Base-by-base conservation (phyloP, 2,329 filamentous ascomycete genomes). In the Neofusicoccum ribis region DNA sequence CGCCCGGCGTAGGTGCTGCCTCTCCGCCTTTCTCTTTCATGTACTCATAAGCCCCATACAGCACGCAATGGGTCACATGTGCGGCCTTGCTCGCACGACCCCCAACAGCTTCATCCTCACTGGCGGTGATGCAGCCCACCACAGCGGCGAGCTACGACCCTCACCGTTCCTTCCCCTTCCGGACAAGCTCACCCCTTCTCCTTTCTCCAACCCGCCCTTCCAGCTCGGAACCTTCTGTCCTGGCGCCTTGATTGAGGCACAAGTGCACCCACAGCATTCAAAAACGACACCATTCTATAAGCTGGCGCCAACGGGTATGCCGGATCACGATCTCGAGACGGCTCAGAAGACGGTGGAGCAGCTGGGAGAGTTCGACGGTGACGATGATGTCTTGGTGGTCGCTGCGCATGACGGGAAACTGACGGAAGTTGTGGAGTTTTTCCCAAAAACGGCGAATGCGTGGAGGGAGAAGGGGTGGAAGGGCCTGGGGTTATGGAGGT, bases 61-160 rank as follows among this genome's bases (percentile, higher is more conserved):
- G 47, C 84, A 86, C 69, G 78, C 80, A 0, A 72, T 83, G 11
- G 83, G 82, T 1, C 83, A 85, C 69, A 73, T 84, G n/a, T 80
- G 79, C 65, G 84, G 77, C 3, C 75, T 86, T 0, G 84, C 82
- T 1, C 75, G 84, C 7, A 49, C 47, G 0, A 81, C 79, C 2
- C 72, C 70, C 39, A n/a, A 1, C 49, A 50, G 12, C 39, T 52
- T 51, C 49, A 39, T 67, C 36, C 17, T 66, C 37, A 43, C 62
- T 7, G n/a, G 8, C 17, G 61, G 34, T 11, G 61, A 63, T 49
- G 8, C 14, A 1, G 20, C 47, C 0, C 61, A 63, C 56, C 61
- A 66, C 37, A 14, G 23, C 39, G 54, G 41, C 9, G 43, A 61
- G 12, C 17, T 65, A 2, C 54, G 64, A 1, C 64, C 64, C 6